Base-by-base conservation (phyloP, 2,329 filamentous ascomycete genomes). In the Coleophoma cylindrospora region DNA sequence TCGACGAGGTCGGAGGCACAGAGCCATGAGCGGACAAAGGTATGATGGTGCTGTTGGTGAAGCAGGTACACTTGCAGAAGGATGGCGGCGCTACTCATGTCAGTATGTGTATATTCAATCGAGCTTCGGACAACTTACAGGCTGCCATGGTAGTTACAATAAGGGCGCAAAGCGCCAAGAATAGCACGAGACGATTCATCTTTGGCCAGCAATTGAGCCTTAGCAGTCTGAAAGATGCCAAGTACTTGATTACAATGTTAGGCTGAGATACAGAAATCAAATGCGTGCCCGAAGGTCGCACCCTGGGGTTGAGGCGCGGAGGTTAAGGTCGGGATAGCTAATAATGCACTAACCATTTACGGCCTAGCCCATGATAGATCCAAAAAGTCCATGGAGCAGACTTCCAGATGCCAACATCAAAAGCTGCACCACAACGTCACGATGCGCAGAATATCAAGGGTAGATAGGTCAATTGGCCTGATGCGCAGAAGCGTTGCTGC, bases 11-110 rank as follows among this genome's bases (percentile, higher is more conserved):
- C 8, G 41, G 41, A 44, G 58, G 51, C 47, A 53, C 56, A 47
- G 61, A 58, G 51, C 51, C 59, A 54, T 56, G 64, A 51, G 54
- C 64, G 54, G 60, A 77, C 10, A 84, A 74, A 13, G 77, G 74
- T 62, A 86, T 83, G 61, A 86, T 83, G 57, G 81, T 85, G 73
- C 79, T 83, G 70, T 86, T 85, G 59, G 79, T 80, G 70, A 83
- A 83, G 70, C 82, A 86, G 58, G 80, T 85, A 70, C 82, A 86
- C 74, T 86, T 86, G 74, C 82, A 86, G 65, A 85, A 86, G 2
- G 78, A 80, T 15, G 80, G 81, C 40, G 80, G 76, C 33, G 77
- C 81, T 84, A 60, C 13, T 34, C 32, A n/a, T 19, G 56, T 66
- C 54, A 64, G 63, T 51, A 11, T 54, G 34, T 21, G 37, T n/a